These are phyloP conservation scores for Prototheca wickerhamii DNA, from an alignment of 163 green algal species.

Conservation along the genomic window DNA sequence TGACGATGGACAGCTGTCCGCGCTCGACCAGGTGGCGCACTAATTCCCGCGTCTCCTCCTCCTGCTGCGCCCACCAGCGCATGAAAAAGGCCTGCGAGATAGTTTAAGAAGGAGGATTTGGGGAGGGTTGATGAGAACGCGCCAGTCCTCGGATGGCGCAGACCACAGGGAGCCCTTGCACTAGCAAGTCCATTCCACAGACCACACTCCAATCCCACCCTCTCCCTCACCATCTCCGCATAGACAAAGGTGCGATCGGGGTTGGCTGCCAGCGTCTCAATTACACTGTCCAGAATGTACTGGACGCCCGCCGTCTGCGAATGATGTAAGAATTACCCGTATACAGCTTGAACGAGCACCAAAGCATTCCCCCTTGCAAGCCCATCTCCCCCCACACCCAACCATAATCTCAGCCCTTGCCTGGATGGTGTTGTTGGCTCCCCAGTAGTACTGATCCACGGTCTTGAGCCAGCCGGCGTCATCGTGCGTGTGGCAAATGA, in stretches of 20 bases:
- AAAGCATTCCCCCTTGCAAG: too few relatives aligned
- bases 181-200: too few relatives aligned
- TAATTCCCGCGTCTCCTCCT: constrained; percentile 15
- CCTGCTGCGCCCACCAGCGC: constrained; percentile 69
- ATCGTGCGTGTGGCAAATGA: constrained; percentile 77
- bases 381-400: too few relatives aligned
- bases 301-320: constrained; percentile 60
- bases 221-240: constrained; percentile 53
- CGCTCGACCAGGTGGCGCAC: constrained; percentile 56
- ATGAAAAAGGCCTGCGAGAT: constrained; percentile 66
- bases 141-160: too few relatives aligned
- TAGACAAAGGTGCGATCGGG: constrained; percentile 64
- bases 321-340: not conserved
- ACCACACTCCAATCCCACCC: not conserved
- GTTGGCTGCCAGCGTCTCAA: constrained; percentile 51
- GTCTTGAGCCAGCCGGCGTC: constrained; percentile 85
- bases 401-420: too few relatives aligned
- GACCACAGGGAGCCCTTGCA: too few relatives aligned
- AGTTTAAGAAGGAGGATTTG: not conserved
- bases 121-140: not conserved
- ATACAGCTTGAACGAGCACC: not conserved
- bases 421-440: constrained; percentile 63
- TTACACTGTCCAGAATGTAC: constrained; percentile 71
- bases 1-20: constrained; percentile 78
- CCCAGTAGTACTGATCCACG: constrained; percentile 81